Evolutionary conservation across 352 stramenopile species (phyloP).

Genomic region (Elongisporangium senticosum): DNA sequence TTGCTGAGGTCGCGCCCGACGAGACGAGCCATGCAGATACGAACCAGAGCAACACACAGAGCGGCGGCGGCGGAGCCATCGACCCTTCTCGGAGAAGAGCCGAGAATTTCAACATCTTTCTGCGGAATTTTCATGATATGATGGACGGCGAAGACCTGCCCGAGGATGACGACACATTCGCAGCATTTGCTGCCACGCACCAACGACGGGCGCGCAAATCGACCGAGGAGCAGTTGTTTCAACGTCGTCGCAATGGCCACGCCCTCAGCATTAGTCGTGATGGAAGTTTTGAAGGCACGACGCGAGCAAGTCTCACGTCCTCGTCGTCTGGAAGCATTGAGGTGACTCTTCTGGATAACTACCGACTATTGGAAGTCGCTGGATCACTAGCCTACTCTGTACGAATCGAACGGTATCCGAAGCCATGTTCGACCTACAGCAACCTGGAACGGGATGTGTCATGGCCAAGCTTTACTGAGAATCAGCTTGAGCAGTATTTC

Average conservation of each 20-base stretch:
- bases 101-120: constrained; percentile 82
- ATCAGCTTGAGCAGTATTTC: constrained; percentile 73
- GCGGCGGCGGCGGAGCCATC: constrained; percentile 27
- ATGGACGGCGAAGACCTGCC: constrained; percentile 64
- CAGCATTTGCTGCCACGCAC: constrained; percentile 5
- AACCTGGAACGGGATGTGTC: constrained; percentile 47
- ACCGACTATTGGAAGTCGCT: constrained; percentile 61
- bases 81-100: constrained; percentile 51
- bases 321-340: constrained; percentile 40
- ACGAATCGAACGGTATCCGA: constrained; percentile 74
- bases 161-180: constrained; percentile 32
- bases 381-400: constrained; percentile 70
- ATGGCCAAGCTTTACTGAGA: constrained; percentile 63
- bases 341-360: constrained; percentile 65
- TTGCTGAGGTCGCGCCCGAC: constrained; percentile 12
- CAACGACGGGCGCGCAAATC: constrained; percentile 17
- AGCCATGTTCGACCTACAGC: constrained; percentile 63
- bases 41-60: constrained; percentile 31
- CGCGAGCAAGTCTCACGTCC: constrained; percentile 51
- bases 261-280: constrained; percentile 31
- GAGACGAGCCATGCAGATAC: constrained; percentile 21
- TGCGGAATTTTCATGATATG: constrained; percentile 71
- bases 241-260: constrained; percentile 33
- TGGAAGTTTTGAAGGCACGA: constrained; percentile 38
- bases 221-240: constrained; percentile 63